Base-by-base conservation (phyloP, 73 alveolate species). In the Vitrella brassicaformis region DNA sequence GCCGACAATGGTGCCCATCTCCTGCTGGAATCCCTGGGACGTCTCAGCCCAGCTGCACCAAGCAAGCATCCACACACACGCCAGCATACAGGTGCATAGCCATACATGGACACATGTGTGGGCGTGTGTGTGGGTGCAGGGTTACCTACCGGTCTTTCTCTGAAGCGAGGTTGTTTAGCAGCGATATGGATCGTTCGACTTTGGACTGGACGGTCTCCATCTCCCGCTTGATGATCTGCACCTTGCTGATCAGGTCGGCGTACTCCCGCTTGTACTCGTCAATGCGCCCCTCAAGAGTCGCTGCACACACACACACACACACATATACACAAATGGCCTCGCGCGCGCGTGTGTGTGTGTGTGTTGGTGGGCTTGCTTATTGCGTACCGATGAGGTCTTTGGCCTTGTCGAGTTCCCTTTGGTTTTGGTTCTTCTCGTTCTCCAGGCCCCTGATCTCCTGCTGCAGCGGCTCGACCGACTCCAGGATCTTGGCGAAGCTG, bases 1-100 rank as follows among this genome's bases (percentile, higher is more conserved):
- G 47, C 97, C 98, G 47, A 89, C 76, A 80, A 96, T 89, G 72
- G 96, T 92, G 45, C 96, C 92, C 81, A 94, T 93, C 81, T 96
- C 95, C 28, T 83, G 84, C 71, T 91, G 89, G 89, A 96, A 94
- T 76, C 92, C 94, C 45, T 85, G 71, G 70, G 94, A 84, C 10
- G 96, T 86, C 71, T 87, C 92, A 29, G 93, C 97, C 99, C 99
- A 96, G 64, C 99, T 81, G 56, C n/a, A n/a, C n/a, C n/a, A n/a
- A n/a, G n/a, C n/a, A n/a, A n/a, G n/a, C n/a, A n/a, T n/a, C n/a
- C n/a, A n/a, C n/a, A n/a, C n/a, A n/a, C n/a, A n/a, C n/a, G n/a
- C n/a, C n/a, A n/a, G n/a, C n/a, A n/a, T n/a, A n/a, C n/a, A n/a
- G n/a, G n/a, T n/a, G n/a, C n/a, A n/a, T n/a, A n/a, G n/a, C n/a